These are phyloP conservation scores for Astragalus membranaceus DNA, from an alignment of 306 rosid species.

Conservation along the genomic window DNA sequence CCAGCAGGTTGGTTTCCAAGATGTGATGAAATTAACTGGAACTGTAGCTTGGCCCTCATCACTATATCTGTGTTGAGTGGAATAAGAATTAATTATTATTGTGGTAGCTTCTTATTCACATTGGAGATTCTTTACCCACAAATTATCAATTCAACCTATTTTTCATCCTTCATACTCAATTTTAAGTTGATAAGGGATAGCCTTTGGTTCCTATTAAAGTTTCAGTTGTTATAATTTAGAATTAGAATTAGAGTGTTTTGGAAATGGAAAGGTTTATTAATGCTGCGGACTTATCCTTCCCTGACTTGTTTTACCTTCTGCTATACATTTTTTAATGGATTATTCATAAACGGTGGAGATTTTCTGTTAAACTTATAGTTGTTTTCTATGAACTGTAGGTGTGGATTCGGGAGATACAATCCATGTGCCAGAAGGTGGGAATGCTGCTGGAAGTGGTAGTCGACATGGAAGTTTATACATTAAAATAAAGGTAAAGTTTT, in stretches of 20 bases:
- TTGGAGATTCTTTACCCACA: conserved; percentile 6
- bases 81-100: not conserved
- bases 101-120: conserved; percentile 11
- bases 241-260: not conserved
- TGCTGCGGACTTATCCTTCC: conserved; percentile 1
- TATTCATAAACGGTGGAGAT: not conserved
- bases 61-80: not conserved
- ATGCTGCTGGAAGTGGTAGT: conserved; percentile 61
- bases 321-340: not conserved
- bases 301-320: conserved; percentile 5
- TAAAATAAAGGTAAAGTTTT: conserved; percentile 57
- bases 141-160: not conserved
- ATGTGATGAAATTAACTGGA: conserved; percentile 12
- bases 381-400: conserved; percentile 44
- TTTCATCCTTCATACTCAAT: not conserved
- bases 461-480: conserved; percentile 72
- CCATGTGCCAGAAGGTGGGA: conserved; percentile 91
- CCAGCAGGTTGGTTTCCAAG: conserved; percentile 77
- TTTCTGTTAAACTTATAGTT: not conserved
- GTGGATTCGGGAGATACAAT: conserved; percentile 91
- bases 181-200: conserved; percentile 1
- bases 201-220: conserved; percentile 3
- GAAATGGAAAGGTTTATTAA: conserved; percentile 5
- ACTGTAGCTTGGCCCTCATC: conserved; percentile 12
- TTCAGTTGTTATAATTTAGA: not conserved